These are phyloP conservation scores for Rubia tinctorum DNA, from an alignment of 305 asterid species.

Conservation along the genomic window DNA sequence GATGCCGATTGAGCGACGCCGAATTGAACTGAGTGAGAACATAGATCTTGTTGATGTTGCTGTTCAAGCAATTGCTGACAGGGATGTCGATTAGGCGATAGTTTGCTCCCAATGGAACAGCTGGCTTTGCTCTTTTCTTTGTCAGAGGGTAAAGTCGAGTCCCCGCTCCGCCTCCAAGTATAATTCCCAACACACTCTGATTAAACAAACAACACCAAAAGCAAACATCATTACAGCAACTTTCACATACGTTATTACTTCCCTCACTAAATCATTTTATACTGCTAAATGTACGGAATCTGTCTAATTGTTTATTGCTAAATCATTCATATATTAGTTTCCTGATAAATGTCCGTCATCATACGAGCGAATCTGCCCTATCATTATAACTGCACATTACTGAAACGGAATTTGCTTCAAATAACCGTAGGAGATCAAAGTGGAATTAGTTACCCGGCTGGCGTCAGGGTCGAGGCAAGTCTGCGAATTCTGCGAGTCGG, in stretches of 20 bases:
- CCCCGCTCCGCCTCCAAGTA: conserved; percentile 99
- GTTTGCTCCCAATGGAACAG: conserved; percentile 96
- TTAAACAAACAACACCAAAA: conserved; percentile 6
- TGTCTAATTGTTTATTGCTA: neutral
- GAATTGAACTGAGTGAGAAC: conserved; percentile 97
- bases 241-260: neutral
- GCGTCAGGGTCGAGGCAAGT: conserved; percentile 95
- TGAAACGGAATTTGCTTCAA: neutral
- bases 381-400: neutral
- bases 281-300: neutral
- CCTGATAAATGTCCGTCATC: neutral
- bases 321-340: neutral
- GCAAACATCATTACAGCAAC: neutral
- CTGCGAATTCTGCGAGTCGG: conserved; percentile 88
- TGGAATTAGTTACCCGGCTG: conserved; percentile 45
- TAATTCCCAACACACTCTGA: conserved; percentile 92
- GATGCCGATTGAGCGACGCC: conserved; percentile 94
- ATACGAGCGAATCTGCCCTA: neutral
- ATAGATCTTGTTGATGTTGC: conserved; percentile 83
- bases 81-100: conserved; percentile 91
- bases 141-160: conserved; percentile 91
- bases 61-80: conserved; percentile 93
- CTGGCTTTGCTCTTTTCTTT: conserved; percentile 94
- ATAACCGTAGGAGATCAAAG: neutral
- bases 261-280: neutral